These are phyloP conservation scores for Osmanthus fragrans DNA, from an alignment of 257 asterid genomes.

Conservation along the genomic window DNA sequence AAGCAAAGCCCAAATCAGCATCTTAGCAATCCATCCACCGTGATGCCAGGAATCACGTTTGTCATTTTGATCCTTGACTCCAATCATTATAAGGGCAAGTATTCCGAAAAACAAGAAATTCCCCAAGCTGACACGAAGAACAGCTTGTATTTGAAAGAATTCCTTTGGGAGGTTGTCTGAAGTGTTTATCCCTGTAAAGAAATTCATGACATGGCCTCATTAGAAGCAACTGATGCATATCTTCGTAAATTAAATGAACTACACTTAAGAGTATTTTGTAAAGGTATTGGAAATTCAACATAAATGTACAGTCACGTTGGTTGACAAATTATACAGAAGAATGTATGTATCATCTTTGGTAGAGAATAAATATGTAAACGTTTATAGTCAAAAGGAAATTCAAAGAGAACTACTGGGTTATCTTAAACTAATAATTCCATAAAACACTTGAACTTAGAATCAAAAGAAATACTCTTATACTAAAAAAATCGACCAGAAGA, in stretches of 20 bases:
- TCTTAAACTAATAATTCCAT: background rate
- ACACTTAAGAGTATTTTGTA: background rate
- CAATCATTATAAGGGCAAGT: slow-evolving; percentile 85
- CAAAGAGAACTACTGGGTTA: background rate
- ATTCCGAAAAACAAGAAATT: slow-evolving; percentile 84
- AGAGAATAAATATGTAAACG: background rate
- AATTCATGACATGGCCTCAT: slow-evolving; percentile 22
- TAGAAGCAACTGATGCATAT: background rate
- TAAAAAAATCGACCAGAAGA: background rate
- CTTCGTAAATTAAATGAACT: background rate
- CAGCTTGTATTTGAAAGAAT: slow-evolving; percentile 88
- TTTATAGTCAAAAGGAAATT: background rate
- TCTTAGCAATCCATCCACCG: slow-evolving; percentile 85
- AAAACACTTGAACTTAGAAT: background rate
- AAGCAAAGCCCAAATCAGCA: slow-evolving; percentile 79
- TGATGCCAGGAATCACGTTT: slow-evolving; percentile 89
- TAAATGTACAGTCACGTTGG: background rate
- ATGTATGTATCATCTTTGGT: background rate
- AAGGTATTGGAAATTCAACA: background rate
- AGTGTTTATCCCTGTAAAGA: slow-evolving; percentile 76
- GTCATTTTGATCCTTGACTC: slow-evolving; percentile 91
- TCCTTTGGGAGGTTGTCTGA: slow-evolving; percentile 65
- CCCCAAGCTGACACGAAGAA: slow-evolving; percentile 97
- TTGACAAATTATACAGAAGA: background rate
- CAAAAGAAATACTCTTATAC: background rate